Evolutionary conservation across 2,329 filamentous ascomycete species (phyloP).

Genomic region (Fusarium sp.): DNA sequence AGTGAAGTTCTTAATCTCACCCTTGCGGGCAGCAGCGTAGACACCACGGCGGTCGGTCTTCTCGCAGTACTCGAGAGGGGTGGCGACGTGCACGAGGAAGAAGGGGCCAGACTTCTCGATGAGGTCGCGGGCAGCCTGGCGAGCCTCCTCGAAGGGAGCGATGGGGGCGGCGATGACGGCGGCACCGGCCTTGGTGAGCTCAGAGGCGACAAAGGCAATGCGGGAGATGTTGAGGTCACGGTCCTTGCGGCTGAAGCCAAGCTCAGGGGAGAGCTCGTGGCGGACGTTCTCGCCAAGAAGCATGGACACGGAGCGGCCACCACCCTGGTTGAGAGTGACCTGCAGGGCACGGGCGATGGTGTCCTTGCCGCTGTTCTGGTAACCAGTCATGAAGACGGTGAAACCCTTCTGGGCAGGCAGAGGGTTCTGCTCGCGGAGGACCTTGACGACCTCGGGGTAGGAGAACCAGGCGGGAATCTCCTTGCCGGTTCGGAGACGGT

Average conservation of each 20-base stretch:
- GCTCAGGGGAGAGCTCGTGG: constrained; percentile 90
- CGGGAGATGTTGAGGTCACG: constrained; percentile 94
- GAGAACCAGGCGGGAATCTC: constrained; percentile 99
- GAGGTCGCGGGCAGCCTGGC: constrained; percentile 82
- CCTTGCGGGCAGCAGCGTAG: constrained; percentile 84
- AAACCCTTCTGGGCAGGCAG: constrained; percentile 93
- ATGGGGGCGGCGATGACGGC: constrained; percentile 98
- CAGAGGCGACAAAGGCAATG: constrained; percentile 95
- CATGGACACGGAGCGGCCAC: constrained; percentile 92
- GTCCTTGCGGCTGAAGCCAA: constrained; percentile 94
- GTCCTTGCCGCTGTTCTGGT: constrained; percentile 97
- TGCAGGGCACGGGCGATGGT: constrained; percentile 95
- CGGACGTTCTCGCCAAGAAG: constrained; percentile 96
- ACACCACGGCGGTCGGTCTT: constrained; percentile 94
- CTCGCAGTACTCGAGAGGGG: constrained; percentile 91
- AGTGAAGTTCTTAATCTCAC: constrained; percentile 98
- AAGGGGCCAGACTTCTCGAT: constrained; percentile 91
- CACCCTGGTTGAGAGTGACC: constrained; percentile 97
- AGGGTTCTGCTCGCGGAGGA: constrained; percentile 96
- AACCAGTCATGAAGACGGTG: constrained; percentile 97
- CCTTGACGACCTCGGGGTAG: constrained; percentile 97
- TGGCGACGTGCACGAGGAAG: constrained; percentile 95
- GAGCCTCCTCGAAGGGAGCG: constrained; percentile 86
- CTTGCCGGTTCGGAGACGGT: constrained; percentile 88
- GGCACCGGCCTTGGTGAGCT: constrained; percentile 91